phyloP scores from a whole-genome alignment of 495 filamentous ascomycete genomes.

The Tuber borchii region DNA sequence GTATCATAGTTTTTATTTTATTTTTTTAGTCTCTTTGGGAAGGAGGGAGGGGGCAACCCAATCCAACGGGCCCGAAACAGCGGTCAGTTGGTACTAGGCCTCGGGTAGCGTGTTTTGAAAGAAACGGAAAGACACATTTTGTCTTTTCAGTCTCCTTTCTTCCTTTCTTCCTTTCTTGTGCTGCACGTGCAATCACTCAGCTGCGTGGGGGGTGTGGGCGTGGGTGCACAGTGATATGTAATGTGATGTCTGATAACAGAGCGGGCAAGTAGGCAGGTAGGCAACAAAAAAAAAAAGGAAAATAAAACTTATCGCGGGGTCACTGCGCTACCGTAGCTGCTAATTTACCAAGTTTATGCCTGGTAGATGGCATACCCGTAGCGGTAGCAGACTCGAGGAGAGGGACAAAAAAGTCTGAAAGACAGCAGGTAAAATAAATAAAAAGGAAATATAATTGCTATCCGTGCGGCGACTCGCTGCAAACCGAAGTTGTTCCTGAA shows the following conservation, averaged over 20 bases:
- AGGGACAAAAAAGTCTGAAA: neutral
- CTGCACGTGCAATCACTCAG: neutral
- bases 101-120: neutral
- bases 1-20: neutral
- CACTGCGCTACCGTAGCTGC: neutral
- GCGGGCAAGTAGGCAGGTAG: neutral
- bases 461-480: neutral
- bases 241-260: neutral
- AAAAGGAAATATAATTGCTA: neutral
- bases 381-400: neutral
- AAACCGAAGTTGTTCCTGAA: neutral
- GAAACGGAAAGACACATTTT: constrained; percentile 3
- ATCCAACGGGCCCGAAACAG: neutral
- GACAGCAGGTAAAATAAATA: neutral
- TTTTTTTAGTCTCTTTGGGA: neutral
- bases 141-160: neutral
- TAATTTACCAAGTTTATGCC: neutral
- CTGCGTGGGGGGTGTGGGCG: neutral
- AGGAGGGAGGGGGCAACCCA: neutral
- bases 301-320: neutral
- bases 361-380: neutral
- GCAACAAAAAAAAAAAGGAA: neutral
- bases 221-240: neutral
- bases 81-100: neutral
- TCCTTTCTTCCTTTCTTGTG: neutral